Evolutionary conservation across 345 rosid species (phyloP).

Genomic region (Acer yangbiense): DNA sequence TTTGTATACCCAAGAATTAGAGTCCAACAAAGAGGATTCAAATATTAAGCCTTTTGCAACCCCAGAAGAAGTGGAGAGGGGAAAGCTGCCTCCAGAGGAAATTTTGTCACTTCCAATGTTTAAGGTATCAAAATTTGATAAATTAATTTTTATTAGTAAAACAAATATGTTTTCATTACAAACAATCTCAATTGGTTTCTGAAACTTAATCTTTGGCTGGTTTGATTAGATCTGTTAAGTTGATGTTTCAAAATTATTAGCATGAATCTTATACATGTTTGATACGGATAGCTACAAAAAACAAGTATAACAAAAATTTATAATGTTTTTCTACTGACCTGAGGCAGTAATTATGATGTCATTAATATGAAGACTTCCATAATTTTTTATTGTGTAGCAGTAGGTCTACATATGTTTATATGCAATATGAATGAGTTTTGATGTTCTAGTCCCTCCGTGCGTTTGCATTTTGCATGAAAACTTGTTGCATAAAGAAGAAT

Average conservation of each 20-base stretch:
- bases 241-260: neutral
- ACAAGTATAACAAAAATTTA: neutral
- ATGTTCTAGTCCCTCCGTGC: neutral
- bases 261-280: neutral
- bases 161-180: neutral
- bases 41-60: constrained; percentile 49
- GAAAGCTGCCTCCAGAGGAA: constrained; percentile 85
- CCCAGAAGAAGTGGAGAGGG: constrained; percentile 65
- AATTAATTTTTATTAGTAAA: constrained; percentile 14
- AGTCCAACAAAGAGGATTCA: constrained; percentile 39
- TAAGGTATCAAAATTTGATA: constrained; percentile 52
- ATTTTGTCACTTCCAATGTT: constrained; percentile 87
- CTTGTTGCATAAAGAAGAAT: neutral
- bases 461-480: neutral
- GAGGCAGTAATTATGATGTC: neutral
- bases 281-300: neutral
- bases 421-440: neutral
- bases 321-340: neutral
- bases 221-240: neutral
- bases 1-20: constrained; percentile 16
- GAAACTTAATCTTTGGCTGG: neutral
- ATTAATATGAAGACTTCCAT: neutral
- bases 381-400: neutral
- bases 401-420: neutral
- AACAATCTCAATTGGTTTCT: neutral